Base-by-base conservation (phyloP, 2,329 filamentous ascomycete genomes). In the Onygenales sp. region DNA sequence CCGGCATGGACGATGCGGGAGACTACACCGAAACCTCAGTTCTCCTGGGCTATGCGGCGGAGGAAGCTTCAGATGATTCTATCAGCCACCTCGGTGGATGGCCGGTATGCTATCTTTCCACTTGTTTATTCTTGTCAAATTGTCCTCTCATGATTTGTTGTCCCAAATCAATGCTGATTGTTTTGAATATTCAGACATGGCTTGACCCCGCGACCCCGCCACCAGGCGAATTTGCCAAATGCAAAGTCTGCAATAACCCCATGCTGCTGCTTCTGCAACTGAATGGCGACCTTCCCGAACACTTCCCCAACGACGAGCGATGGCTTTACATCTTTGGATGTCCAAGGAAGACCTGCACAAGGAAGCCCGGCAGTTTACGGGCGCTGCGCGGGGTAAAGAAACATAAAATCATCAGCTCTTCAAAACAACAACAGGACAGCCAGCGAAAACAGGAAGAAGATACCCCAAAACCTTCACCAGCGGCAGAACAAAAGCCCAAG, bases 181-280 rank as follows among this genome's bases (percentile, higher is more conserved):
- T 21, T 2, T 27, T 5, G 37, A 11, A 8, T 27, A 17, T 3
- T 47, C 58, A 93, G 92, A 84, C 85, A 70, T 98, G 93, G 93
- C 75, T 95, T 39, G 85, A 91, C 61, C 70, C 78, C n/a, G 74
- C 77, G 51, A 81, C 78, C 42, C 77, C 86, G 3, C 87, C 92
- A 6, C 87, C 88, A 1, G 86, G 86, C 27, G 76, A 84, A 0
- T 78, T 95, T 8, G 89, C 87, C 21, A 86, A 84, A 70, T 98
- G 93, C 75, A 89, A 87, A 70, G 80, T 87, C 59, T 98, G 93
- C 81, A 87, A 89, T 60, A 81, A 84, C 51, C 72, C 88, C 51
- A 89, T 96, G 82, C 84, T 83, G 1, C 78, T 97, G 9, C 80
- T 98, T 2, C 80, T 98, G 46, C 90, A 98, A 70, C 80, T 98